phyloP scores from a whole-genome alignment of 345 rosid species.

The Microthlaspi erraticum region DNA sequence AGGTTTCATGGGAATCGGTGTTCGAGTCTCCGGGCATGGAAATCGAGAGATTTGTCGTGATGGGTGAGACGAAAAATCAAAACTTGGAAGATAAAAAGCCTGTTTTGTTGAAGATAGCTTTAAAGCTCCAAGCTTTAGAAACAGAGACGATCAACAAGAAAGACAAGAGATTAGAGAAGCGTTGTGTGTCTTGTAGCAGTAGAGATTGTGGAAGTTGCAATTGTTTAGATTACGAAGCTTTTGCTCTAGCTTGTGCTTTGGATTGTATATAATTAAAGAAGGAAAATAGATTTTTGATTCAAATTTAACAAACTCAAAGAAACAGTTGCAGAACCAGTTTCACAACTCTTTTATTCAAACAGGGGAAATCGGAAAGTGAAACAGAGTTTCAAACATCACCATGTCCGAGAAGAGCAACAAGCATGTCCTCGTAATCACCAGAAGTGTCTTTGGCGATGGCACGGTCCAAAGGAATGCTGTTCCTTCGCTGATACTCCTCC shows the following conservation, averaged over 20 bases:
- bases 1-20: conserved; percentile 46
- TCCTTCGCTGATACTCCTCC: conserved; percentile 67
- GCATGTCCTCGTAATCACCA: conserved; percentile 73
- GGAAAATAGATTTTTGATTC: conserved; percentile 20
- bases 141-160: conserved; percentile 38
- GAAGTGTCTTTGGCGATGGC: conserved; percentile 69
- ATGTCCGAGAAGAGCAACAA: conserved; percentile 62
- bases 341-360: conserved; percentile 39
- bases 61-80: conserved; percentile 7
- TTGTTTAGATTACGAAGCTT: conserved; percentile 40
- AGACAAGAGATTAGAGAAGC: conserved; percentile 18
- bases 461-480: conserved; percentile 60
- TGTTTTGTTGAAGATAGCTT: conserved; percentile 39
- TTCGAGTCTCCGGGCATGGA: conserved; percentile 37
- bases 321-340: conserved; percentile 30
- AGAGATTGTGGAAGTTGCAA: conserved; percentile 37
- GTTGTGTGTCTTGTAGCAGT: conserved; percentile 33
- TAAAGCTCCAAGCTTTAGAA: conserved; percentile 35
- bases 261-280: conserved; percentile 33
- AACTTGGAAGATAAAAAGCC: conserved; percentile 19
- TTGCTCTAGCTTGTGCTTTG: conserved; percentile 40
- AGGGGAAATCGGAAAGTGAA: background rate
- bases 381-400: conserved; percentile 49
- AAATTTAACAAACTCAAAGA: conserved; percentile 47
- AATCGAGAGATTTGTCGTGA: conserved; percentile 37